A percentile compares a stretch with the other conserved stretches of the same genome.
Conservation (phyloP, 257 asterid species). For the Anisodus acutangulus region DNA sequence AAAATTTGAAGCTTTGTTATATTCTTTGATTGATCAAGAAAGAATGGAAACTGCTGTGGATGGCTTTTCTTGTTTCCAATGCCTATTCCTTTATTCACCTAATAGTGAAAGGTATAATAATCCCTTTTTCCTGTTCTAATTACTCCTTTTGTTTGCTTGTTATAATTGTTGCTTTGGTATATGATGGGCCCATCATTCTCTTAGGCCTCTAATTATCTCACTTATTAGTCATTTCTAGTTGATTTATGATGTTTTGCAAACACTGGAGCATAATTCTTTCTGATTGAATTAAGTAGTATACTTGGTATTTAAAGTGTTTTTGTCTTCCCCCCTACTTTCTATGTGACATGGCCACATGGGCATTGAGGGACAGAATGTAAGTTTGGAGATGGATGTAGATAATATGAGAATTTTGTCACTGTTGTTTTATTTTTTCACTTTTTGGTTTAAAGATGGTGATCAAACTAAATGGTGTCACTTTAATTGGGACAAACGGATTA, state of each 20-base stretch:
- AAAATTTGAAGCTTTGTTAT: conserved; percentile 27
- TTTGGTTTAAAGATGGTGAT: neutral
- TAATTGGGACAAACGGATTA: neutral
- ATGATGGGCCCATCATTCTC: neutral
- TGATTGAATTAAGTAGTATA: neutral
- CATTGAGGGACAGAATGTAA: neutral
- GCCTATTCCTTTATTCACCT: conserved; percentile 38
- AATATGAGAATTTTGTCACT: neutral
- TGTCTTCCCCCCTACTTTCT: neutral
- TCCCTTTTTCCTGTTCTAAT: neutral
- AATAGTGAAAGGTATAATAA: conserved; percentile 53
- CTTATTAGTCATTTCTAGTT: conserved; percentile 14
- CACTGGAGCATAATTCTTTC: neutral
- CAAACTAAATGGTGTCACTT: neutral
- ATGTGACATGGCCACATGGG: neutral
- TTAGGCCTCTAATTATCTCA: neutral
- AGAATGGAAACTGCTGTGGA: conserved; percentile 40
- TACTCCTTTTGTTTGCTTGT: neutral
- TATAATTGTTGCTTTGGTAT: neutral
- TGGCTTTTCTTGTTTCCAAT: conserved; percentile 47
- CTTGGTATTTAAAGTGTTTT: conserved; percentile 2
- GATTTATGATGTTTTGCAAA: neutral
- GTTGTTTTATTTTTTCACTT: neutral
- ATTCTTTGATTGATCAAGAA: conserved; percentile 34
- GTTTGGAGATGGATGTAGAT: neutral